Evolutionary conservation across 192 early-diverging fungal genomes (phyloP).

Genomic region (Dissophora ornata): DNA sequence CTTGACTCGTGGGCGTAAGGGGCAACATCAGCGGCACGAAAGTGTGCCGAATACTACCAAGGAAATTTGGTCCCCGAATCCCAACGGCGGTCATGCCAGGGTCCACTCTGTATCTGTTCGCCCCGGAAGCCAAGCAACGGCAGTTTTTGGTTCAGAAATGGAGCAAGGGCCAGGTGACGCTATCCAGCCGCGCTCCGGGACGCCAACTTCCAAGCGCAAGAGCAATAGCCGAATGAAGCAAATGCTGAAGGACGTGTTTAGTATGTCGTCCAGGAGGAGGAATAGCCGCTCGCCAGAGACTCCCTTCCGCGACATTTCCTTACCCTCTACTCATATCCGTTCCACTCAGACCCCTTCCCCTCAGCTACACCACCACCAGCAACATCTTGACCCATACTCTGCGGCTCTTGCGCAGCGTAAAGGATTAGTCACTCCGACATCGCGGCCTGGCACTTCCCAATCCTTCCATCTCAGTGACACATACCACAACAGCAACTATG

Average conservation of each 20-base stretch:
- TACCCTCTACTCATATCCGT: conserved; percentile 30
- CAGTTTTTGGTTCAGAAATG: background rate
- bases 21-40: conserved; percentile 33
- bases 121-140: conserved; percentile 5
- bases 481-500: conserved; percentile 1
- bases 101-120: conserved; percentile 1
- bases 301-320: conserved; percentile 36
- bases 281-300: conserved; percentile 10
- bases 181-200: background rate
- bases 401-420: background rate
- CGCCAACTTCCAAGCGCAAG: conserved; percentile 1
- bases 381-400: conserved; percentile 1
- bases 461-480: conserved; percentile 17
- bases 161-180: background rate
- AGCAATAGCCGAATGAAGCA: conserved; percentile 21
- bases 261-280: conserved; percentile 20
- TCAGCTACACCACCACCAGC: conserved; percentile 10
- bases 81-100: background rate
- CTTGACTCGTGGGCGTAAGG: conserved; percentile 44
- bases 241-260: conserved; percentile 42
- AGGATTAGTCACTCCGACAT: conserved; percentile 32
- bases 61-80: conserved; percentile 5
- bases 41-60: conserved; percentile 22
- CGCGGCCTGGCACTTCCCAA: conserved; percentile 21
- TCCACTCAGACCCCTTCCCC: background rate